phyloP scores from a whole-genome alignment of 163 green algal species.

The Scenedesmus sp. region DNA sequence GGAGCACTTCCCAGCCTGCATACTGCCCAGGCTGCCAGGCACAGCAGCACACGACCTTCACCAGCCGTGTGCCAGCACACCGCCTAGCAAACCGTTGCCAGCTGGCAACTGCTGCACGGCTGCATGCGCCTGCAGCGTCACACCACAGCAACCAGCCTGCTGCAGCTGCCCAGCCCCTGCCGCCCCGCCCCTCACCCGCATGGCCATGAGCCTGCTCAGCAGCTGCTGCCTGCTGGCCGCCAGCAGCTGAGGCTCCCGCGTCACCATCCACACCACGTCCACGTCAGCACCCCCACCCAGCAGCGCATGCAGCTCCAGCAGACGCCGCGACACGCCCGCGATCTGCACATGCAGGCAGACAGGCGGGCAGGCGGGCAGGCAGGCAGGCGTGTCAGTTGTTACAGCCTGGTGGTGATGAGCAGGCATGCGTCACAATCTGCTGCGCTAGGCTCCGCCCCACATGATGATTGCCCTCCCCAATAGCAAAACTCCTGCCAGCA shows the following conservation, averaged over 20 bases:
- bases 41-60: not conserved
- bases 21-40: not conserved
- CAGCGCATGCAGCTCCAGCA: constrained; percentile 63
- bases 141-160: not conserved
- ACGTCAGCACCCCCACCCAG: constrained; percentile 53
- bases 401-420: too few species aligned
- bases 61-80: not conserved
- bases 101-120: not conserved
- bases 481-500: too few species aligned
- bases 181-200: constrained; percentile 52
- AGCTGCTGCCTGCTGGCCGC: constrained; percentile 52
- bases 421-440: too few species aligned
- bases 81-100: too few species aligned
- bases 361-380: too few species aligned
- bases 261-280: constrained; percentile 65
- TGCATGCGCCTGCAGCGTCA: not conserved
- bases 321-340: constrained; percentile 50
- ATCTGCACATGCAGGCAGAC: constrained; percentile 47
- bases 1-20: not conserved
- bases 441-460: too few species aligned
- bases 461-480: too few species aligned
- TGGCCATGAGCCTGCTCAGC: constrained; percentile 59
- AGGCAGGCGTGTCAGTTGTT: not conserved
- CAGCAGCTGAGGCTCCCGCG: constrained; percentile 63
- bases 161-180: not conserved